phyloP scores from a whole-genome alignment of 306 rosid genomes.

The Quercus rubra region DNA sequence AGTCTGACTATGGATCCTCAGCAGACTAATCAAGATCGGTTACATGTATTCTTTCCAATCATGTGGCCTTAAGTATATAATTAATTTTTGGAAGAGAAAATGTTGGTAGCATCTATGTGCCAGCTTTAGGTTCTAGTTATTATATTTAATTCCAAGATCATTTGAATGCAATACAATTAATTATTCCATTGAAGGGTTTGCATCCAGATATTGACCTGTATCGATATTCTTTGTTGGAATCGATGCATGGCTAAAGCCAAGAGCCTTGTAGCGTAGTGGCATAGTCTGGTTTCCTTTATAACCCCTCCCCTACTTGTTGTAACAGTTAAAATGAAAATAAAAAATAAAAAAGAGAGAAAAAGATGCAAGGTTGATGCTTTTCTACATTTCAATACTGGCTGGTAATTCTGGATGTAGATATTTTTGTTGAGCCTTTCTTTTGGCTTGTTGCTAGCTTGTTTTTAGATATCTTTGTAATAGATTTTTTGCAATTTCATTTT shows the following conservation, averaged over 20 bases:
- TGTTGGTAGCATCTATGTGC: not conserved
- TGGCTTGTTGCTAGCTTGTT: slow-evolving; percentile 19
- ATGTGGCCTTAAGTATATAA: not conserved
- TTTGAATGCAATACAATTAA: not conserved
- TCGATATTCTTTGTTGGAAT: not conserved
- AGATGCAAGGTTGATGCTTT: not conserved
- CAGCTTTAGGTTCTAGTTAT: not conserved
- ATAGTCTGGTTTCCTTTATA: too few species aligned
- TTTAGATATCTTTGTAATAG: not conserved
- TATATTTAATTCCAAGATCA: not conserved
- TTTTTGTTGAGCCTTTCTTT: slow-evolving; percentile 9
- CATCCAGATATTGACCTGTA: not conserved
- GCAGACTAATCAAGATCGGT: too few species aligned
- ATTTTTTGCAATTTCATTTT: slow-evolving; percentile 1
- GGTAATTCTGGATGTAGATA: not conserved
- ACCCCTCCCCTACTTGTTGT: too few species aligned
- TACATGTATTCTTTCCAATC: not conserved
- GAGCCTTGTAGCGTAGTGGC: too few species aligned
- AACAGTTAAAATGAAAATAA: too few species aligned
- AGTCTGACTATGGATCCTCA: too few species aligned
- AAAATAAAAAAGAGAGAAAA: too few species aligned
- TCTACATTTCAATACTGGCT: not conserved
- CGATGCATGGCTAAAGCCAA: not conserved
- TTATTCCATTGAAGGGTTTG: not conserved
- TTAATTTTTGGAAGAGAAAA: not conserved